A percentile compares a stretch with the other conserved stretches of the same genome.
Conservation (phyloP, 768 basidiomycete species). For the Serendipita sp. region DNA sequence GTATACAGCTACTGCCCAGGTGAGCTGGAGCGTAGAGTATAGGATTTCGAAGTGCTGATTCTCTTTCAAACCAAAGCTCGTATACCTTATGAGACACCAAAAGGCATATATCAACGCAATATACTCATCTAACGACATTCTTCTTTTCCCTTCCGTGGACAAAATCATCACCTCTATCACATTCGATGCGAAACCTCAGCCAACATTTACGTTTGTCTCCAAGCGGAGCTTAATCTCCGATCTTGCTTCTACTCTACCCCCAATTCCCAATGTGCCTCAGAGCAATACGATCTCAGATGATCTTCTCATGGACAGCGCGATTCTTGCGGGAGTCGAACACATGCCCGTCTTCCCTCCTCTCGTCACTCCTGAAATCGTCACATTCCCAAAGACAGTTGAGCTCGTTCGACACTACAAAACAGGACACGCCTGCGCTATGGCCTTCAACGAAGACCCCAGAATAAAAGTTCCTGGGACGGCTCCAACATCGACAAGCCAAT, state of each 20-base stretch:
- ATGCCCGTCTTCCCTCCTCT: constrained; percentile 70
- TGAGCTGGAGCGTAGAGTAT: constrained; percentile 26
- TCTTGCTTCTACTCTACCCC: constrained; percentile 21
- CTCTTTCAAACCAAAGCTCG: constrained; percentile 37
- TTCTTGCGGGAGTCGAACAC: constrained; percentile 80
- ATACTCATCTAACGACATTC: constrained; percentile 77
- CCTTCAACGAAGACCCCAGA: constrained; percentile 66
- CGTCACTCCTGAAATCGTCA: constrained; percentile 49
- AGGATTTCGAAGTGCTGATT: constrained; percentile 7
- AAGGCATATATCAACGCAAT: constrained; percentile 92
- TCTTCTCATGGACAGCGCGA: constrained; percentile 87
- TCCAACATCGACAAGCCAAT: constrained; percentile 34
- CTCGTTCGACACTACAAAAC: constrained; percentile 89
- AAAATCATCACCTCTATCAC: constrained; percentile 83
- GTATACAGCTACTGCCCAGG: constrained; percentile 92
- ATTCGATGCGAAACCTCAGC: constrained; percentile 40
- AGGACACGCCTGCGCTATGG: constrained; percentile 63
- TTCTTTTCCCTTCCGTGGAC: constrained; percentile 78
- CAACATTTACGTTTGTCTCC: constrained; percentile 70
- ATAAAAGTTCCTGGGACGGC: constrained; percentile 34
- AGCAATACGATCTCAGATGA: constrained; percentile 49
- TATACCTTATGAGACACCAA: constrained; percentile 84
- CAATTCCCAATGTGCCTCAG: neutral
- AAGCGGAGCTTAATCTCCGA: constrained; percentile 60
- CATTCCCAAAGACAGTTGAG: constrained; percentile 72